These are phyloP conservation scores for Halophytophthora batemanensis DNA, from an alignment of 352 stramenopile genomes.

Conservation along the genomic window DNA sequence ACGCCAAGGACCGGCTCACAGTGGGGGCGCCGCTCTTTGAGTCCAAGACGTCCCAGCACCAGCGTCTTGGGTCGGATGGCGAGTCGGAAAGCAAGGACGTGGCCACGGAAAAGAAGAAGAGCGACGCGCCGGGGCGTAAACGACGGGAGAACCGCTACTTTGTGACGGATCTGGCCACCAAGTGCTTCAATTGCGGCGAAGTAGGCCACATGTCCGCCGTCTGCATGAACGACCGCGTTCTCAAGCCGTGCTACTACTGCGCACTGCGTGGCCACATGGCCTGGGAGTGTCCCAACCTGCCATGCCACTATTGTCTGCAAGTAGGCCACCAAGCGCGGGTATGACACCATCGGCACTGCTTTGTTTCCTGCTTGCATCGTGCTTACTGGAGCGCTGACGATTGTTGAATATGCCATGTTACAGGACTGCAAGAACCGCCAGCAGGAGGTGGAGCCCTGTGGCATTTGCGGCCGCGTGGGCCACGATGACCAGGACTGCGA, in stretches of 20 bases:
- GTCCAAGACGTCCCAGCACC: constrained; percentile 5
- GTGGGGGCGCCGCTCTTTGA: constrained; percentile 56
- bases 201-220: constrained; percentile 74
- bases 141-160: constrained; percentile 78
- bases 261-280: constrained; percentile 67
- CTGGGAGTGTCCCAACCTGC: constrained; percentile 63
- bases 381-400: background rate
- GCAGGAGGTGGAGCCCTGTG: constrained; percentile 37
- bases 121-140: constrained; percentile 26
- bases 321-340: constrained; percentile 64
- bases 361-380: background rate
- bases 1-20: constrained; percentile 28
- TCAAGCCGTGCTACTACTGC: constrained; percentile 80
- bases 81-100: constrained; percentile 13
- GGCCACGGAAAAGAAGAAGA: constrained; percentile 25
- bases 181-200: constrained; percentile 83
- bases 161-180: constrained; percentile 74
- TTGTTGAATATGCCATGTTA: constrained; percentile 1
- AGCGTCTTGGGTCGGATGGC: background rate
- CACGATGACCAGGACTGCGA: constrained; percentile 47
- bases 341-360: constrained; percentile 3
- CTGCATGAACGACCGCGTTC: constrained; percentile 72
- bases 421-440: constrained; percentile 60
- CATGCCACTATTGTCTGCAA: constrained; percentile 64
- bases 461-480: constrained; percentile 50